These are phyloP conservation scores for Cetraspora pellucida DNA, from an alignment of 192 early-diverging fungal genomes.

Conservation along the genomic window DNA sequence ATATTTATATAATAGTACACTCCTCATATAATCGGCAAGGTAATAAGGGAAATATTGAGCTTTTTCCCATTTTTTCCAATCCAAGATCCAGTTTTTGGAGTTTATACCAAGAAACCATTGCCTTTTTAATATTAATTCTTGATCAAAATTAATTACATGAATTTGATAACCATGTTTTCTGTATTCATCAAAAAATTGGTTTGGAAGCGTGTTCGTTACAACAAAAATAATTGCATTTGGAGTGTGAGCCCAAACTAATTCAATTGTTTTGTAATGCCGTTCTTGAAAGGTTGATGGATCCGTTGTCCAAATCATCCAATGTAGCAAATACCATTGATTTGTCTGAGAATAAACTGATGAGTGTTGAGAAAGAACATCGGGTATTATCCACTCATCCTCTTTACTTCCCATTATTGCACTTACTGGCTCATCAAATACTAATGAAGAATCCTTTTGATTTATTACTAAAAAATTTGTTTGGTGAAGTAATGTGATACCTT, in stretches of 20 bases:
- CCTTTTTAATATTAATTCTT: slow-evolving; percentile 52
- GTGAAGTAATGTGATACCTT: slow-evolving; percentile 52
- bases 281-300: slow-evolving; percentile 54
- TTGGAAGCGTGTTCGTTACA: slow-evolving; percentile 52
- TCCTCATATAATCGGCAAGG: slow-evolving; percentile 57
- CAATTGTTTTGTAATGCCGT: slow-evolving; percentile 58
- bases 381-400: slow-evolving; percentile 61
- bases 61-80: slow-evolving; percentile 59
- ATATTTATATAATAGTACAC: slow-evolving; percentile 58
- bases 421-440: slow-evolving; percentile 7
- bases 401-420: slow-evolving; percentile 24
- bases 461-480: slow-evolving; percentile 2
- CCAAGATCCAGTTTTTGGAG: slow-evolving; percentile 53
- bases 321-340: slow-evolving; percentile 58
- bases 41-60: slow-evolving; percentile 56
- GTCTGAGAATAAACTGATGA: slow-evolving; percentile 58
- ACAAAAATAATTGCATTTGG: slow-evolving; percentile 58
- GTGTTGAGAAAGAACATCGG: slow-evolving; percentile 47
- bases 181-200: slow-evolving; percentile 55
- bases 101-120: slow-evolving; percentile 61
- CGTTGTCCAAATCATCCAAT: slow-evolving; percentile 64
- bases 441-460: neutral
- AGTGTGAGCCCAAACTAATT: slow-evolving; percentile 60
- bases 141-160: slow-evolving; percentile 55
- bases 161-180: slow-evolving; percentile 56